Evolutionary conservation across 1,284 basidiomycete species (phyloP), one percentile per base, ranked within the genome.

Genomic region (Apiotrichum domesticum): DNA sequence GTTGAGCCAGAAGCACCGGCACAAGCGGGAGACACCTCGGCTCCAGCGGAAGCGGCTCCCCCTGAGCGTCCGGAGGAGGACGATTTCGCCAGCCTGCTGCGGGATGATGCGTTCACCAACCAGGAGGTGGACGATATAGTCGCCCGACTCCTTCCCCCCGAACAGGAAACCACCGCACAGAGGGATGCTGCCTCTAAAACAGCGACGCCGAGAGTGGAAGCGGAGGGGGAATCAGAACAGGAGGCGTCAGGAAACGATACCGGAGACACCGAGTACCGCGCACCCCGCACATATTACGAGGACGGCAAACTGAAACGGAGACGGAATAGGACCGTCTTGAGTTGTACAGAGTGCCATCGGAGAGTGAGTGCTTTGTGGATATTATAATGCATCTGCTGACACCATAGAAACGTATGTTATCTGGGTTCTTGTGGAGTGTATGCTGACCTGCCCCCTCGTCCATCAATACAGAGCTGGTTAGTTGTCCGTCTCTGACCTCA

Each of bases 271-370:
- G 56, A 58, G 6, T 61, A 54, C 32, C 35, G 44, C 32, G 53
- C 56, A 15, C 55, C 56, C 15, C 54, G 54, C 39, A 57, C 56
- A 33, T 62, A 54, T 50, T 63, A 61, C 46, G 64, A 68, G 29
- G 54, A 63, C 35, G 66, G 65, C 13, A 69, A 66, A 53, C 54
- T 60, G 44, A 72, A 72, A 61, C 61, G 69, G 52, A 66, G 66
- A 48, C 52, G 74, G 51, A 74, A 75, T 57, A 58, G 74, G 49
- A 71, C 70, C n/a, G 64, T 67, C 1, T 52, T 76, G 66, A 76
- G 74, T 50, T 76, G 74, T 58, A 56, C 61, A 46, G 74, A 76
- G 48, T 76, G 74, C 63, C 73, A 76, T 61, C 56, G 74, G 29
- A 62, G 74, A 59, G 69, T 70, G 54, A 70, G 74, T 70, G 0